Percentiles rank a stretch among this genome's conserved stretches.
Evolutionary conservation across 805 yeast species (phyloP).

Genomic region (Kodamaea restingae): DNA sequence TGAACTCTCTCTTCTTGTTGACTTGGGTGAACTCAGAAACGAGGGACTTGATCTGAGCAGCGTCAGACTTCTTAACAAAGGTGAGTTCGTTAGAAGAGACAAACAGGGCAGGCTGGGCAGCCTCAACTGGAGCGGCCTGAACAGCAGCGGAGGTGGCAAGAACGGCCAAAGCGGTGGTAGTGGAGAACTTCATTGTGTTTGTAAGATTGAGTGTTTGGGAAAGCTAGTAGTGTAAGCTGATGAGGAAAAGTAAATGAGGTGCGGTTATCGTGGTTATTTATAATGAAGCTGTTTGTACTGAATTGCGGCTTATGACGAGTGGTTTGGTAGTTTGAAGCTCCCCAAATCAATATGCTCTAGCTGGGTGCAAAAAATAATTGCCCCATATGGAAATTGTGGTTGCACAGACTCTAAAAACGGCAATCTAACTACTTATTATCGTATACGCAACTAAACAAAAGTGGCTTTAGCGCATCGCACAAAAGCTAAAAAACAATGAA

Average conservation of each 20-base stretch:
- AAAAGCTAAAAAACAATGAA: no score
- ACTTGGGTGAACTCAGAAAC: slow-evolving; percentile 29
- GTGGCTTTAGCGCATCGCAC: no score
- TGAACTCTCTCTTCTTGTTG: slow-evolving; percentile 34
- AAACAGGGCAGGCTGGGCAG: slow-evolving; percentile 16
- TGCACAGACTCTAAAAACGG: slow-evolving; percentile 1
- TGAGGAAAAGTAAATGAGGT: slow-evolving; percentile 1
- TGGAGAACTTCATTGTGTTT: slow-evolving; percentile 36
- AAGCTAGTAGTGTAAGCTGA: slow-evolving; percentile 2
- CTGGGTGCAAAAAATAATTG: background rate
- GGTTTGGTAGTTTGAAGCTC: no score
- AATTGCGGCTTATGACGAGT: no score
- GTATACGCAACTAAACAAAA: no score
- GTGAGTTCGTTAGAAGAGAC: slow-evolving; percentile 15
- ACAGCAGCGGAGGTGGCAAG: slow-evolving; percentile 36
- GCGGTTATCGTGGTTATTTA: background rate
- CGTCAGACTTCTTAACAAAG: slow-evolving; percentile 35
- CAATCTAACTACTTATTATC: background rate
- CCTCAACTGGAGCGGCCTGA: slow-evolving; percentile 28
- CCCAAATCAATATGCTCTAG: background rate
- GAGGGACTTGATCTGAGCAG: slow-evolving; percentile 29
- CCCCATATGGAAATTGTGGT: slow-evolving; percentile 8
- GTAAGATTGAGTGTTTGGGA: slow-evolving; percentile 6
- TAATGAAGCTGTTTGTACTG: no score
- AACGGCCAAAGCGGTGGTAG: slow-evolving; percentile 37